These are phyloP conservation scores for Fusarium vanettenii DNA, from an alignment of 2,329 filamentous ascomycete genomes.

Conservation along the genomic window DNA sequence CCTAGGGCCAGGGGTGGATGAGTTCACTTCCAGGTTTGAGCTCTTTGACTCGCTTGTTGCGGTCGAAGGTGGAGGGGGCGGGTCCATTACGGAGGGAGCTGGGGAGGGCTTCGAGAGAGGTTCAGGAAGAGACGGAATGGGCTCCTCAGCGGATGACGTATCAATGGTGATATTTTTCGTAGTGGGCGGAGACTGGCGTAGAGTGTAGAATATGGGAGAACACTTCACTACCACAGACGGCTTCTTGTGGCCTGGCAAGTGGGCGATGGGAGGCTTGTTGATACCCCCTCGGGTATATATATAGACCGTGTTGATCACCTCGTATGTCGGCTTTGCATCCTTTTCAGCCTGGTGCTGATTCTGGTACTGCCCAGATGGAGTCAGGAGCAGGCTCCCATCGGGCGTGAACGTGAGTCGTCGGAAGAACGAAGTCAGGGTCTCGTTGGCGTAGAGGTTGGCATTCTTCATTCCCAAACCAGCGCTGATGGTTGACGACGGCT, in stretches of 20 bases:
- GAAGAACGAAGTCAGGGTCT: slow-evolving; percentile 97
- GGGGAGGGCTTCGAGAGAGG: slow-evolving; percentile 74
- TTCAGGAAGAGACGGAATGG: slow-evolving; percentile 86
- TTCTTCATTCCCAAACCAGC: slow-evolving; percentile 78
- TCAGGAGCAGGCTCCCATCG: slow-evolving; percentile 92
- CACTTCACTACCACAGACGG: slow-evolving; percentile 96
- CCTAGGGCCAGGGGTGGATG: slow-evolving; percentile 68
- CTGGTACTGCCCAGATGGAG: slow-evolving; percentile 95
- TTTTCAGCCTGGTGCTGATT: slow-evolving; percentile 74
- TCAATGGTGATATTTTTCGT: slow-evolving; percentile 96
- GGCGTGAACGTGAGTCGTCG: slow-evolving; percentile 92
- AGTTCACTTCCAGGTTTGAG: slow-evolving; percentile 56
- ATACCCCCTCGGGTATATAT: slow-evolving; percentile 97
- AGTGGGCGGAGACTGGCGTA: slow-evolving; percentile 73
- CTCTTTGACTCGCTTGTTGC: slow-evolving; percentile 64
- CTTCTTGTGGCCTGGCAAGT: slow-evolving; percentile 97
- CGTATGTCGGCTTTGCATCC: slow-evolving; percentile 80
- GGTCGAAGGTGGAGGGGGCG: slow-evolving; percentile 73
- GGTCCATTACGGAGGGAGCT: slow-evolving; percentile 79
- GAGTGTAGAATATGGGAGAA: slow-evolving; percentile 88
- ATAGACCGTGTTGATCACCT: slow-evolving; percentile 97
- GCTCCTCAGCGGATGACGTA: slow-evolving; percentile 87
- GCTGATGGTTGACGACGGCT: slow-evolving; percentile 68
- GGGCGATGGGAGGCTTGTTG: slow-evolving; percentile 94
- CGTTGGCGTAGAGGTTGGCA: slow-evolving; percentile 92